phyloP scores from a whole-genome alignment of 2,329 filamentous ascomycete species.

The Fusarium sp. region DNA sequence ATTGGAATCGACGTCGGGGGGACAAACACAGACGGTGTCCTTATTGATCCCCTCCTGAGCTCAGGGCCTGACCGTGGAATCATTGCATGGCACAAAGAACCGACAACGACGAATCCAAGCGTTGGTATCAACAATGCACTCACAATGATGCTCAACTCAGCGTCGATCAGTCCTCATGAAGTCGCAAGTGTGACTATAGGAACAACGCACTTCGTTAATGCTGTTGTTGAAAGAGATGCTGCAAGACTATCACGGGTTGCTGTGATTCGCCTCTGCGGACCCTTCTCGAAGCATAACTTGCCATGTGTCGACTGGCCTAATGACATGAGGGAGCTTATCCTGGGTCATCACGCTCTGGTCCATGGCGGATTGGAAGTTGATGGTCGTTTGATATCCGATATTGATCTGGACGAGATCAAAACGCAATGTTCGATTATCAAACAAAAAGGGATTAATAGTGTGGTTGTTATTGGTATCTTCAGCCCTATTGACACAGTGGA shows the following conservation, averaged over 20 bases:
- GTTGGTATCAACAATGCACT: constrained; percentile 60
- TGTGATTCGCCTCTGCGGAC: constrained; percentile 65
- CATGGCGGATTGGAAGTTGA: constrained; percentile 66
- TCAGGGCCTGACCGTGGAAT: constrained; percentile 56
- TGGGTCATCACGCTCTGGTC: constrained; percentile 59
- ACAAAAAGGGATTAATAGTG: constrained; percentile 57
- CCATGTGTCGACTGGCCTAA: constrained; percentile 66
- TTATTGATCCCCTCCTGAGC: constrained; percentile 57
- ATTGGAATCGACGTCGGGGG: constrained; percentile 62
- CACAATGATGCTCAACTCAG: constrained; percentile 55
- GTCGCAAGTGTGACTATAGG: constrained; percentile 65
- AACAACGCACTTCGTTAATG: constrained; percentile 70
- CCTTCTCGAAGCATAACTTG: constrained; percentile 63
- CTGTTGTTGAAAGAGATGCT: constrained; percentile 65
- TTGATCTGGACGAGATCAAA: constrained; percentile 57
- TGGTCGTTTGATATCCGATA: constrained; percentile 58
- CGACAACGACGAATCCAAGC: constrained; percentile 62
- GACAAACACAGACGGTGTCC: constrained; percentile 66
- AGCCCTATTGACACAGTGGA: constrained; percentile 63
- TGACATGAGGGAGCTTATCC: constrained; percentile 60
- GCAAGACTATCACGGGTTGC: constrained; percentile 62
- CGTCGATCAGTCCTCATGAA: constrained; percentile 49
- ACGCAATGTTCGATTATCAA: constrained; percentile 54
- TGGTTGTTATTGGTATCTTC: constrained; percentile 64
- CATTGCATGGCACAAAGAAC: constrained; percentile 61